Evolutionary conservation across 805 yeast genomes (phyloP).

Genomic region (Citeromyces matritensis): DNA sequence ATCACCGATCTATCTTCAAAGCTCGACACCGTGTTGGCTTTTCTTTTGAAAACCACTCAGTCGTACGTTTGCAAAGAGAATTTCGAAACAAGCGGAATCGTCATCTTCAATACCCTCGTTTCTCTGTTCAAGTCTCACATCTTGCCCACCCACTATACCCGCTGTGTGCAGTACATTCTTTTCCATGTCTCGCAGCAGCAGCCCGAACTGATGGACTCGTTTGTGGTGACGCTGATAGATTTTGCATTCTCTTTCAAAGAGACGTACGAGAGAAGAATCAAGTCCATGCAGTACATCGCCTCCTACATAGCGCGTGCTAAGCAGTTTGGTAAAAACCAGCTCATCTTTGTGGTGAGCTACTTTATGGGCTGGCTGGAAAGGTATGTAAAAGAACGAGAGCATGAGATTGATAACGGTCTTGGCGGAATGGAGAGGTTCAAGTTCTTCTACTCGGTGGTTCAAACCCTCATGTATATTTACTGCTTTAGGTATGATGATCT

Average conservation of each 20-base stretch:
- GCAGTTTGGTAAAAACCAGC: conserved; percentile 52
- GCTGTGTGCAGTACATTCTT: conserved; percentile 72
- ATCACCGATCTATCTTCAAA: conserved; percentile 45
- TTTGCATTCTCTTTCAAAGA: conserved; percentile 62
- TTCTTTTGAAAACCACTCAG: conserved; percentile 37
- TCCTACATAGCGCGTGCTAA: conserved; percentile 84
- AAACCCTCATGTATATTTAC: conserved; percentile 79
- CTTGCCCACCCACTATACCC: conserved; percentile 84
- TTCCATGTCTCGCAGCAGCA: conserved; percentile 74
- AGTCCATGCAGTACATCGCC: conserved; percentile 84
- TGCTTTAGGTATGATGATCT: conserved; percentile 70
- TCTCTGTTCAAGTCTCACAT: conserved; percentile 71
- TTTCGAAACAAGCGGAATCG: conserved; percentile 25
- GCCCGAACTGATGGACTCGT: conserved; percentile 74
- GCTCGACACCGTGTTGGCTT: conserved; percentile 52
- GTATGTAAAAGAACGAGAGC: conserved; percentile 73
- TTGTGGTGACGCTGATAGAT: conserved; percentile 67
- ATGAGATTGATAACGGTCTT: conserved; percentile 48
- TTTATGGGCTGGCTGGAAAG: conserved; percentile 73
- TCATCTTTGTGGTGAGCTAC: conserved; percentile 71
- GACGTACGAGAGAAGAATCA: conserved; percentile 60
- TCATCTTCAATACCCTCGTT: conserved; percentile 57
- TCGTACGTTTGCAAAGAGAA: conserved; percentile 7
- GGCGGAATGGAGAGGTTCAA: conserved; percentile 87
- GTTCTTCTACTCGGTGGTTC: conserved; percentile 81